Percentiles rank a stretch among this genome's conserved stretches.
Conservation (phyloP, 1,284 basidiomycete species). For the Cutaneotrichosporon sp. region DNA sequence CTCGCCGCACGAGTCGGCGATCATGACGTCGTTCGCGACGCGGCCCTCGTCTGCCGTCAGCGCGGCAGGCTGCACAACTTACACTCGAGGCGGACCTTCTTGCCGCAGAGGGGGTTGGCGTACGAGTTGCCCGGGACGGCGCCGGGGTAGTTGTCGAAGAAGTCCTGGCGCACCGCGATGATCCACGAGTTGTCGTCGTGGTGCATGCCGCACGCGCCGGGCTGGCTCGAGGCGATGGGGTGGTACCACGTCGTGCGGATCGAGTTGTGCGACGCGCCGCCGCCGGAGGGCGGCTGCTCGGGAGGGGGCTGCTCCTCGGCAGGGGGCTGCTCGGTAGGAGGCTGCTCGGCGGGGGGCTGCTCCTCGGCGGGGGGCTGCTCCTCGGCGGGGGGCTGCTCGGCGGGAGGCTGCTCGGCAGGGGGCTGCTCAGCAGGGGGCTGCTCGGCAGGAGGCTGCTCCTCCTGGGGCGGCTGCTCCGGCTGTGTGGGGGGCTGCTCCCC, state of each 20-base stretch:
- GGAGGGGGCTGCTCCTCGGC: no score
- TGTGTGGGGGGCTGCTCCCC: not conserved
- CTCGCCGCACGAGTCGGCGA: conserved; percentile 55
- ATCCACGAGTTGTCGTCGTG: conserved; percentile 33
- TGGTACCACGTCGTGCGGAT: conserved; percentile 49
- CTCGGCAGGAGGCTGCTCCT: not conserved
- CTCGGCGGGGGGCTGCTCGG: no score
- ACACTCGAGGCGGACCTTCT: conserved; percentile 50
- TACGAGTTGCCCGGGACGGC: conserved; percentile 55
- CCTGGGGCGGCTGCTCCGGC: not conserved
- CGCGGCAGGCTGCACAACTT: not conserved
- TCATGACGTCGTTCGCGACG: conserved; percentile 52
- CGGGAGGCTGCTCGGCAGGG: no score
- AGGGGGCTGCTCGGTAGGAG: no score
- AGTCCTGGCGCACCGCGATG: conserved; percentile 53
- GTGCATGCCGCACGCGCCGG: conserved; percentile 39
- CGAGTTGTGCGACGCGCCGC: conserved; percentile 45
- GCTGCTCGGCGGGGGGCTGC: no score
- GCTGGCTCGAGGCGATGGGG: conserved; percentile 28
- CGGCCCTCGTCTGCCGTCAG: conserved; percentile 43
- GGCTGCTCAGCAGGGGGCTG: not conserved
- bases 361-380: no score
- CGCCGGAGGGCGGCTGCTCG: conserved; percentile 29
- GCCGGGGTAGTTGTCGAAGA: conserved; percentile 56
- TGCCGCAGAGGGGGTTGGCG: conserved; percentile 58